These are phyloP conservation scores for Aspergillus asperescens DNA, from an alignment of 495 filamentous ascomycete genomes.

Conservation along the genomic window DNA sequence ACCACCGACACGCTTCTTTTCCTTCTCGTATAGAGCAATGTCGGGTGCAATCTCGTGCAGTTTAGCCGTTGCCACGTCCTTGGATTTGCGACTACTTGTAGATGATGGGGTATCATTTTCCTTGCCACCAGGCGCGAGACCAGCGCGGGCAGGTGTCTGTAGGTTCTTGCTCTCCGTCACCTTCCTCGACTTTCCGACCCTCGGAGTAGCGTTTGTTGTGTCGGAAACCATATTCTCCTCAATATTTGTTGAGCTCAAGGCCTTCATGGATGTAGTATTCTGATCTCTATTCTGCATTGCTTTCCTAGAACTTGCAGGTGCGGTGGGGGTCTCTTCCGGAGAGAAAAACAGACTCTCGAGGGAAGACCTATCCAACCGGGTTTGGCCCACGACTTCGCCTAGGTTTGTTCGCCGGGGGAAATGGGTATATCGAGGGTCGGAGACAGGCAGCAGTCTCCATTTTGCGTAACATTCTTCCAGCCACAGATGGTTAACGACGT, in stretches of 20 bases:
- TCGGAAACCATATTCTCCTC: conserved; percentile 13
- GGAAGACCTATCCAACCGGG: conserved; percentile 53
- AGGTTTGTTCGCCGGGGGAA: conserved; percentile 89
- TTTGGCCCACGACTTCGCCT: conserved; percentile 87
- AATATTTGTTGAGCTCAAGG: conserved; percentile 14
- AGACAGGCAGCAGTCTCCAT: conserved; percentile 63
- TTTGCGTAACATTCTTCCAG: conserved; percentile 94
- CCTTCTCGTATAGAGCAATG: conserved; percentile 86
- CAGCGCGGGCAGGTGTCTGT: conserved; percentile 45
- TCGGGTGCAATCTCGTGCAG: conserved; percentile 74
- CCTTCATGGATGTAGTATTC: conserved; percentile 22
- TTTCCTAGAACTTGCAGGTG: conserved; percentile 20
- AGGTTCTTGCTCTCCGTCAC: conserved; percentile 24
- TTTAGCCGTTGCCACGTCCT: conserved; percentile 69
- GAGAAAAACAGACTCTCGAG: conserved; percentile 54
- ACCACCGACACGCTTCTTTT: conserved; percentile 81
- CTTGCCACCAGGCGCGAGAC: conserved; percentile 53
- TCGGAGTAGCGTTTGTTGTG: conserved; percentile 26
- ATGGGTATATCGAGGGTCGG: conserved; percentile 65
- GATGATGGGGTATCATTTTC: conserved; percentile 83
- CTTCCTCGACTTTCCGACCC: conserved; percentile 28
- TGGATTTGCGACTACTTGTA: conserved; percentile 77
- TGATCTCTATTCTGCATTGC: conserved; percentile 36
- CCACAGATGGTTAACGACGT: conserved; percentile 93
- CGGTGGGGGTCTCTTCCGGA: conserved; percentile 22